phyloP scores from a whole-genome alignment of 768 basidiomycete genomes.

The Lactarius sanguifluus region DNA sequence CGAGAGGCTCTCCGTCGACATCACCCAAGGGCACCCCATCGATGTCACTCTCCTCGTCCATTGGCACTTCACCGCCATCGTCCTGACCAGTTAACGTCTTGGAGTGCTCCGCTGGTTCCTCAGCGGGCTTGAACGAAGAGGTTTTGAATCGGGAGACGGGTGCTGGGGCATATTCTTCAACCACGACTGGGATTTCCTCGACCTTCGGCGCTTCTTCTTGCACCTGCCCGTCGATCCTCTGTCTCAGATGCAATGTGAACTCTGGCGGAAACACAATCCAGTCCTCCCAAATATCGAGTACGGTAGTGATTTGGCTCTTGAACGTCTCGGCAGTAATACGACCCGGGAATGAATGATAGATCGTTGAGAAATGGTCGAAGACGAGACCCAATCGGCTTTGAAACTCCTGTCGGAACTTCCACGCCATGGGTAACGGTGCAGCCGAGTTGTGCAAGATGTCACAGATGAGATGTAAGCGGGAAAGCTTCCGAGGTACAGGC shows the following conservation, averaged over 20 bases:
- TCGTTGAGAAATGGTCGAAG: slow-evolving; percentile 92
- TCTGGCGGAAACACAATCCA: slow-evolving; percentile 96
- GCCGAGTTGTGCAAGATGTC: slow-evolving; percentile 98
- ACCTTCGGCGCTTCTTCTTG: slow-evolving; percentile 33
- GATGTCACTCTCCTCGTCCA: slow-evolving; percentile 47
- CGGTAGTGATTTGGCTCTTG: slow-evolving; percentile 84
- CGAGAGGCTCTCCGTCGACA: slow-evolving; percentile 42
- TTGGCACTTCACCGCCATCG: slow-evolving; percentile 44
- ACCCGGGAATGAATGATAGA: slow-evolving; percentile 95
- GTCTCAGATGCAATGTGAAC: slow-evolving; percentile 71
- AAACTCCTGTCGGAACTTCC: slow-evolving; percentile 96
- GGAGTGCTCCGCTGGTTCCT: slow-evolving; percentile 37
- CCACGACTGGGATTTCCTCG: slow-evolving; percentile 31
- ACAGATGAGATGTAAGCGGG: slow-evolving; percentile 92
- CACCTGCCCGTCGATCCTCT: slow-evolving; percentile 66
- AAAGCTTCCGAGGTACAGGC: slow-evolving; percentile 95
- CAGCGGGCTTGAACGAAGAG: slow-evolving; percentile 74
- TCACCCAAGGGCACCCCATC: slow-evolving; percentile 55
- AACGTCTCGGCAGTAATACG: slow-evolving; percentile 96
- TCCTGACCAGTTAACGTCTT: slow-evolving; percentile 31
- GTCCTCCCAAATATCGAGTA: slow-evolving; percentile 97
- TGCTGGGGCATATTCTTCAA: slow-evolving; percentile 36
- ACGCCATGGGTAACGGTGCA: slow-evolving; percentile 89
- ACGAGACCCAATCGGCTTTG: slow-evolving; percentile 89
- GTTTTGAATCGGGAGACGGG: slow-evolving; percentile 67